Percentiles rank a stretch among this genome's conserved stretches.
These are phyloP conservation scores for Colletotrichum gloeosporioides DNA, from an alignment of 2,329 filamentous ascomycete species.

Conservation along the genomic window DNA sequence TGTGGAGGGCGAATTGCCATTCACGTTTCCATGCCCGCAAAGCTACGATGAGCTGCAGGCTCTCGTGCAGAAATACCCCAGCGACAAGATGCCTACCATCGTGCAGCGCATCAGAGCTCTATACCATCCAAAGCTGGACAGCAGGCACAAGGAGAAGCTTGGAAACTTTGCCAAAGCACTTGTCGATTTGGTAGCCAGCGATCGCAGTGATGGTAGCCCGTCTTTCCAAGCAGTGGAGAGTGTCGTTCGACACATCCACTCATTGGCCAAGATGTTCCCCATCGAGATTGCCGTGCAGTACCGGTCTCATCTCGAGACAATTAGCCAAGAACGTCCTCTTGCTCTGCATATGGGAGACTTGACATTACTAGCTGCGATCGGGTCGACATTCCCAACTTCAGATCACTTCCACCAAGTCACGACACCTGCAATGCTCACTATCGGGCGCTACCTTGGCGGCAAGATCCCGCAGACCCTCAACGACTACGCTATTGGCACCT, in stretches of 20 bases:
- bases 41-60: slow-evolving; percentile 77
- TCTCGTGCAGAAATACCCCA: slow-evolving; percentile 65
- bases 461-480: slow-evolving; percentile 68
- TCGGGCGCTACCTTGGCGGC: slow-evolving; percentile 83
- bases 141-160: slow-evolving; percentile 85
- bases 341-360: slow-evolving; percentile 73
- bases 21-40: slow-evolving; percentile 85
- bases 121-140: slow-evolving; percentile 87
- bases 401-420: slow-evolving; percentile 97
- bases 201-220: slow-evolving; percentile 46
- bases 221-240: slow-evolving; percentile 77
- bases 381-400: slow-evolving; percentile 88
- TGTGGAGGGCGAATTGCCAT: slow-evolving; percentile 65
- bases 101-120: slow-evolving; percentile 89
- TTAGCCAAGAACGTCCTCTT: slow-evolving; percentile 53
- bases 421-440: slow-evolving; percentile 87
- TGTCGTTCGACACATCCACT: slow-evolving; percentile 89
- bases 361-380: slow-evolving; percentile 81
- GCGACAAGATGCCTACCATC: slow-evolving; percentile 74
- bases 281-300: slow-evolving; percentile 80
- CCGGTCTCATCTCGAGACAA: slow-evolving; percentile 71
- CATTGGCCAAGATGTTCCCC: slow-evolving; percentile 85
- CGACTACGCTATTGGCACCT: slow-evolving; percentile 77
- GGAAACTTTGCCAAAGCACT: slow-evolving; percentile 69
- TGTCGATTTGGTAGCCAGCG: slow-evolving; percentile 61